phyloP scores from a whole-genome alignment of 2,329 filamentous ascomycete genomes.

The Lojkania enalia region DNA sequence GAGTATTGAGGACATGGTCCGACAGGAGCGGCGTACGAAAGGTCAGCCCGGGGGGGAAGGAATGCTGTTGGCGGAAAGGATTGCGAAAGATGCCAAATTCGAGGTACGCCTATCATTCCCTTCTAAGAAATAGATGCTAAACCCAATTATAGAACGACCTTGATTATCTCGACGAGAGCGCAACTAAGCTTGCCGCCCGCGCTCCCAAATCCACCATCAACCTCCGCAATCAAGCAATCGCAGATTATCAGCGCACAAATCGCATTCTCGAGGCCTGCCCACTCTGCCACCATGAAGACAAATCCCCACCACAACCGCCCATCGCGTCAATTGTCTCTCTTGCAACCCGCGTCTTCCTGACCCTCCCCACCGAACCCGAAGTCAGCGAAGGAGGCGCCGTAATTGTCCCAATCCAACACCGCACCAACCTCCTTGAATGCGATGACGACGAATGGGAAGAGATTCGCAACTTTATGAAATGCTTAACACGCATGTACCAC shows the following conservation, averaged over 20 bases:
- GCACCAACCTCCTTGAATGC: conserved; percentile 89
- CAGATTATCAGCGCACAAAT: conserved; percentile 88
- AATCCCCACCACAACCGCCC: conserved; percentile 65
- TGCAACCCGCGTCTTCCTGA: conserved; percentile 83
- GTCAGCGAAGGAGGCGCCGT: conserved; percentile 80
- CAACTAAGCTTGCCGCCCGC: conserved; percentile 80
- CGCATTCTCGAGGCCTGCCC: conserved; percentile 84
- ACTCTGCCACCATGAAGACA: conserved; percentile 90
- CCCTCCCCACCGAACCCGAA: conserved; percentile 86
- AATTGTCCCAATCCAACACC: conserved; percentile 86
- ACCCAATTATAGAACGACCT: conserved; percentile 66
- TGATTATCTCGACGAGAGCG: conserved; percentile 98
- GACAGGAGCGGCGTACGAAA: conserved; percentile 85
- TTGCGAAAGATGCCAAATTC: conserved; percentile 90
- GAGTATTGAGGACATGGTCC: conserved; percentile 94
- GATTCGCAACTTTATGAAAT: conserved; percentile 98
- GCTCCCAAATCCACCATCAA: conserved; percentile 87
- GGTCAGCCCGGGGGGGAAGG: conserved; percentile 79
- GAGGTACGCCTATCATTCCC: conserved; percentile 53
- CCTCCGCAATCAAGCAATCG: conserved; percentile 83
- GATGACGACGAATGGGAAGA: conserved; percentile 99
- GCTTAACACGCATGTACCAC: conserved; percentile 89
- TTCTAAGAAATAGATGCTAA: conserved; percentile 17
- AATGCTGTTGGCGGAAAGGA: conserved; percentile 82
- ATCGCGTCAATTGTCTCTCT: conserved; percentile 84